phyloP scores from a whole-genome alignment of 352 stramenopile genomes.

The Globisporangium mamillatum region DNA sequence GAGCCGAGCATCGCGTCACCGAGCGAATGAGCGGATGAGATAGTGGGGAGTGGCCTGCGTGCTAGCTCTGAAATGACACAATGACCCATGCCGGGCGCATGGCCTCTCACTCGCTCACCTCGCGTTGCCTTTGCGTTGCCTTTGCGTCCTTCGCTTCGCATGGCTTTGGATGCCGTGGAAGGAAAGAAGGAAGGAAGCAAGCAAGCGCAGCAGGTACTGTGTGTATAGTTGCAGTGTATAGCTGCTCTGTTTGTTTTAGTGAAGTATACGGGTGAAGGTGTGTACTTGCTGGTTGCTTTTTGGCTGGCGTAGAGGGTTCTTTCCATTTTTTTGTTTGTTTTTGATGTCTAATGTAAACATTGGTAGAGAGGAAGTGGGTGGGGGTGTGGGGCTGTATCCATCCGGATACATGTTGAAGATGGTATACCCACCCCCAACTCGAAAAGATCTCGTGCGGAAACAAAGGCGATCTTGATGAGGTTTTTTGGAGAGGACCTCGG shows the following conservation, averaged over 20 bases:
- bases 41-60: constrained; percentile 3
- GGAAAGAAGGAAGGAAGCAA: neutral
- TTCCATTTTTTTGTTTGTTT: constrained; percentile 7
- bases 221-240: constrained; percentile 7
- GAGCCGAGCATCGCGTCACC: neutral
- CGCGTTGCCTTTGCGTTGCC: neutral
- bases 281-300: neutral
- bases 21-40: neutral
- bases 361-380: neutral
- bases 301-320: neutral
- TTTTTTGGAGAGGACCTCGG: neutral
- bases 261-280: neutral
- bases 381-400: neutral
- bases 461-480: constrained; percentile 19
- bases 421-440: neutral
- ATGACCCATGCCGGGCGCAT: constrained; percentile 15
- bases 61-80: constrained; percentile 31
- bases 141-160: neutral
- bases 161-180: neutral
- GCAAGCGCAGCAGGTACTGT: constrained; percentile 1
- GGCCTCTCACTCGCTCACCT: neutral
- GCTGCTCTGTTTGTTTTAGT: neutral
- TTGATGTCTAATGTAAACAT: neutral
- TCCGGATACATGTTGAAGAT: constrained; percentile 9
- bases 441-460: constrained; percentile 9